Evolutionary conservation across 2,329 filamentous ascomycete genomes (phyloP), one percentile per base, ranked within the genome.

Genomic region (Colletotrichum sp.): DNA sequence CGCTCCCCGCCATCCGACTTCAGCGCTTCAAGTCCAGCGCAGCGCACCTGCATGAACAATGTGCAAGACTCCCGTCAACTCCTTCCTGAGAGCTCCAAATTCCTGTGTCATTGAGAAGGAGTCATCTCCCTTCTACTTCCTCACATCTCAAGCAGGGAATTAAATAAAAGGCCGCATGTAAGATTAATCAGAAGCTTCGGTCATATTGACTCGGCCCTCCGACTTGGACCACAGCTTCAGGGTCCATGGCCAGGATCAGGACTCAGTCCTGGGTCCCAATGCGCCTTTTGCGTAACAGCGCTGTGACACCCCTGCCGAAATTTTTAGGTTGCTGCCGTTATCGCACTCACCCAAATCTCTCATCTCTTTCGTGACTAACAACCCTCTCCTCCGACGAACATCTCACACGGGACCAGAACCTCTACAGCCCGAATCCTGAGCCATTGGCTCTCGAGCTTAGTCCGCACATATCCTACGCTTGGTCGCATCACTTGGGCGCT

Each of bases 281-380:
- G 32, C 57, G 57, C 44, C 44, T 44, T 68, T 68, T 64, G 32
- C n/a, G 28, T 55, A 36, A 59, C 49, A 65, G 44, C 44, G 44
- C 57, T 52, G 36, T 30, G 44, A 24, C 57, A 76, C 28, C 73
- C 64, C 70, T 68, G 73, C 73, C 57, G 36, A 69, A 73, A 65
- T 68, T n/a, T 63, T 57, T 44, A 39, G 62, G 26, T 55, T n/a
- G 30, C 36, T 72, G 68, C 69, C 72, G 72, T 75, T 75, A 68
- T 67, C 72, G 72, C 72, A 75, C 69, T 63, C 30, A 26, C 57
- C 36, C 64, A 73, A 73, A 68, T 68, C 64, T 76, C 64, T 73
- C 69, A 49, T 62, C 62, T 63, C 69, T 60, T 72, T 26, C 44
- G 44, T 52, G 44, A 52, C 44, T 52, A 21, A 21, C 44, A 52